phyloP scores from a whole-genome alignment of 257 asterid species.

The Solanum sejunctum region DNA sequence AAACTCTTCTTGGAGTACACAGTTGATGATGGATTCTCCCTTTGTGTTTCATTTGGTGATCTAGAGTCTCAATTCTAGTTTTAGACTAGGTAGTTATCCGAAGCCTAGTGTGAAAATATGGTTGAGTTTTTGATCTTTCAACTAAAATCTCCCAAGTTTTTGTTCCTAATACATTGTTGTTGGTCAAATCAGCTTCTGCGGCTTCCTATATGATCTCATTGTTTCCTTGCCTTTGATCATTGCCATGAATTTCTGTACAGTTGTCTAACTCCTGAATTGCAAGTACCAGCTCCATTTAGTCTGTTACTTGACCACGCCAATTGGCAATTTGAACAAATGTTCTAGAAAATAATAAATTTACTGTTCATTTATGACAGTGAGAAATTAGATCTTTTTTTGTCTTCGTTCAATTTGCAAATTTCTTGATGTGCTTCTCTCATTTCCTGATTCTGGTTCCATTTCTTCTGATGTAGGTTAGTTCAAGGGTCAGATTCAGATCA shows the following conservation, averaged over 20 bases:
- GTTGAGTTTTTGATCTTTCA: background rate
- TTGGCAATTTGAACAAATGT: background rate
- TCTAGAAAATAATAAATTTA: background rate
- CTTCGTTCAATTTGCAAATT: background rate
- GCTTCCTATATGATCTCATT: background rate
- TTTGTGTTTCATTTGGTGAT: background rate
- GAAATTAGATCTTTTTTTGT: background rate
- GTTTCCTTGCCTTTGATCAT: background rate
- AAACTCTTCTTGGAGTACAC: background rate
- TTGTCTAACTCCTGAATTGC: background rate
- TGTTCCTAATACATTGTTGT: background rate
- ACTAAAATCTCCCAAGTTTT: background rate
- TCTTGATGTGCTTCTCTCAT: background rate
- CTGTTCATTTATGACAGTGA: background rate
- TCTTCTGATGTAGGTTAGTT: slow-evolving; percentile 32
- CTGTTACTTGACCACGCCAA: background rate
- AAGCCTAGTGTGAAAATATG: background rate
- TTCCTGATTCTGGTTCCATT: background rate
- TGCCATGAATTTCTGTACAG: background rate
- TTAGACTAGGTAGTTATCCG: background rate
- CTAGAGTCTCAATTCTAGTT: background rate
- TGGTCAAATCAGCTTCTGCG: background rate
- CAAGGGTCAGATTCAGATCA: slow-evolving; percentile 41
- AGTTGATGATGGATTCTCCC: background rate
- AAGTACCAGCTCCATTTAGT: background rate